Conservation (phyloP, 2,329 filamentous ascomycete genomes). For the Epichloe sibirici region DNA sequence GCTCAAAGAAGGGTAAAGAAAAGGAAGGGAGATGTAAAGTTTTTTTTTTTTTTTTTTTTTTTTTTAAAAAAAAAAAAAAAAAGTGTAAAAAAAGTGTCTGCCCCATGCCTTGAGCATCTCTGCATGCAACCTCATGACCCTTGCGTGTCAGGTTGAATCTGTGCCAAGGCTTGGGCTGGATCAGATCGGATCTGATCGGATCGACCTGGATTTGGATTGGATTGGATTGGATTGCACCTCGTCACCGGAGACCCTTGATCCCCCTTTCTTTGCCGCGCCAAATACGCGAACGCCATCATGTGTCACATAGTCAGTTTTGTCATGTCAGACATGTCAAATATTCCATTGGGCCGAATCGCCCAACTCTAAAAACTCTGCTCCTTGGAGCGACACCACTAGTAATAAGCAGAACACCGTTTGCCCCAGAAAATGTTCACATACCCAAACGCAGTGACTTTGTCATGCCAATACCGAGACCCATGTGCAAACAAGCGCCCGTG, state of each 20-base stretch:
- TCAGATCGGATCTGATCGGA: no score
- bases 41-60: no score
- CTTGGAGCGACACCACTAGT: neutral
- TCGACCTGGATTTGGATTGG: no score
- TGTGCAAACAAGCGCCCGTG: neutral
- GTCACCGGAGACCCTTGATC: no score
- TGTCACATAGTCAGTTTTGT: no score
- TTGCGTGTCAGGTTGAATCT: no score
- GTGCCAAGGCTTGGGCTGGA: neutral
- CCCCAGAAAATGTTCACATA: neutral
- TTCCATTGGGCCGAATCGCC: neutral
- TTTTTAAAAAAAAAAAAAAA: no score
- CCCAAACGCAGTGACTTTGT: neutral
- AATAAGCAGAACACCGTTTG: neutral
- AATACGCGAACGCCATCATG: no score
- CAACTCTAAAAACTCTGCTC: neutral
- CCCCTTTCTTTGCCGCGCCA: no score
- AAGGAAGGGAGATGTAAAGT: neutral
- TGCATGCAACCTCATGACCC: no score
- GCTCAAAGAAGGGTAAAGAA: neutral
- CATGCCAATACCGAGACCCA: neutral
- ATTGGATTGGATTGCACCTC: no score
- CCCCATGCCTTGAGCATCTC: no score
- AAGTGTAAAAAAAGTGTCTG: neutral
- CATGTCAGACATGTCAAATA: neutral